Evolutionary conservation across 768 basidiomycete genomes (phyloP), one percentile per base, ranked within the genome.

Genomic region (Naganishia friedmannii): DNA sequence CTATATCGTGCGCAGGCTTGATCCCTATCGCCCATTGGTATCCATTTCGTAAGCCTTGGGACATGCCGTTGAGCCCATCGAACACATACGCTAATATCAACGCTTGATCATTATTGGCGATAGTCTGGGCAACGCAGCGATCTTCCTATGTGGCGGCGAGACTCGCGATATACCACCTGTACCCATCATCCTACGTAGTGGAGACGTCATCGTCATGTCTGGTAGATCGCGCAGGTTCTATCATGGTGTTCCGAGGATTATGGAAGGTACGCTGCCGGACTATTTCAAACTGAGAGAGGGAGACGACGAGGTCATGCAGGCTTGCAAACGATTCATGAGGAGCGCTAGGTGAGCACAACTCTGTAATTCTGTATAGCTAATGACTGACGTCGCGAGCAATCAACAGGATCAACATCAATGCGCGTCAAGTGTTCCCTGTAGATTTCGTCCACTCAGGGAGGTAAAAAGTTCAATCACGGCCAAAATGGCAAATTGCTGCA

Each of bases 41-140:
- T 96, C 93, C 0, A 88, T 99, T 60, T 96, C 93, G 93, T 94
- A 73, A 75, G n/a, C n/a, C n/a, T n/a, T n/a, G n/a, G 90, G 80
- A 9, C 21, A 1, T 51, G n/a, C 1, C 12, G 48, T 7, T n/a
- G 26, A 7, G 29, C 60, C 26, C 17, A n/a, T 23, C 23, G 12
- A 32, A 17, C 39, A 7, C 42, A 19, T 13, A 31, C 9, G 21
- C 65, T 31, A 23, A 56, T 42, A 42, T 45, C 26, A 23, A 31
- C 73, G 31, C 15, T 8, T 15, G 6, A 13, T 13, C 60, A 3
- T 26, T 15, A 7, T 34, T 26, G 23, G 17, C 17, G 1, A 2
- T 74, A 95, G 93, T 1, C 86, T 98, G 9, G 96, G 96, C 8
- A 91, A 90, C 74, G 87, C 92, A 0, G 89, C 90, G 5, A 82